phyloP scores from a whole-genome alignment of 2,329 filamentous ascomycete species.

The Botryotinia globosa region DNA sequence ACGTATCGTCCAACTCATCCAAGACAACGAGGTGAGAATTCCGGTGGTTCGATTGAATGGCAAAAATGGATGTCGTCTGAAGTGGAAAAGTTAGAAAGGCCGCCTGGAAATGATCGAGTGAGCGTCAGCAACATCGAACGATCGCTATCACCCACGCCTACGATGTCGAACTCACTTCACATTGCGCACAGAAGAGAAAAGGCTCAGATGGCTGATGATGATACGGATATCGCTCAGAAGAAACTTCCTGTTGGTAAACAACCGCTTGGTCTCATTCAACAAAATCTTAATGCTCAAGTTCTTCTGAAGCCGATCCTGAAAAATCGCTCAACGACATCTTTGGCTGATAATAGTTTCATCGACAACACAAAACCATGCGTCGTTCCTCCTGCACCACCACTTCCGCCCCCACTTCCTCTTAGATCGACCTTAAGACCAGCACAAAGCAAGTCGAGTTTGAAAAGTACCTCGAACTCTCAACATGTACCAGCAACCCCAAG shows the following conservation, averaged over 20 bases:
- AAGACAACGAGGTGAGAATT: constrained; percentile 42
- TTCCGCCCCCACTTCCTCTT: constrained; percentile 30
- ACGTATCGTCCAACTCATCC: constrained; percentile 36
- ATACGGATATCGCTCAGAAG: constrained; percentile 27
- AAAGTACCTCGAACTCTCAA: constrained; percentile 21
- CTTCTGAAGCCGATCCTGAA: constrained; percentile 34
- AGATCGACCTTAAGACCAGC: constrained; percentile 27
- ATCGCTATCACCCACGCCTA: constrained; percentile 27
- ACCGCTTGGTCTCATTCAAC: constrained; percentile 31
- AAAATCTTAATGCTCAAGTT: constrained; percentile 22
- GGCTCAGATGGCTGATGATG: constrained; percentile 49
- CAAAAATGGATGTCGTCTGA: constrained; percentile 54
- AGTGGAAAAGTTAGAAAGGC: constrained; percentile 47
- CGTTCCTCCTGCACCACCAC: constrained; percentile 15
- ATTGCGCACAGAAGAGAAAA: constrained; percentile 48
- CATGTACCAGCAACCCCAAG: constrained; percentile 20
- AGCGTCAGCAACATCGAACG: constrained; percentile 30
- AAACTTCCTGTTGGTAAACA: constrained; percentile 26
- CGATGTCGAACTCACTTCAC: constrained; percentile 35
- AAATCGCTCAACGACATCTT: constrained; percentile 30
- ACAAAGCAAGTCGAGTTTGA: constrained; percentile 29
- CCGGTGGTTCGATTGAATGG: constrained; percentile 52
- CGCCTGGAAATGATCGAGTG: constrained; percentile 27
- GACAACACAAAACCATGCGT: neutral
- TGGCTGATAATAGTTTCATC: constrained; percentile 25